Evolutionary conservation across 345 rosid genomes (phyloP), one percentile per base, ranked within the genome.

Genomic region (Mangifera indica): DNA sequence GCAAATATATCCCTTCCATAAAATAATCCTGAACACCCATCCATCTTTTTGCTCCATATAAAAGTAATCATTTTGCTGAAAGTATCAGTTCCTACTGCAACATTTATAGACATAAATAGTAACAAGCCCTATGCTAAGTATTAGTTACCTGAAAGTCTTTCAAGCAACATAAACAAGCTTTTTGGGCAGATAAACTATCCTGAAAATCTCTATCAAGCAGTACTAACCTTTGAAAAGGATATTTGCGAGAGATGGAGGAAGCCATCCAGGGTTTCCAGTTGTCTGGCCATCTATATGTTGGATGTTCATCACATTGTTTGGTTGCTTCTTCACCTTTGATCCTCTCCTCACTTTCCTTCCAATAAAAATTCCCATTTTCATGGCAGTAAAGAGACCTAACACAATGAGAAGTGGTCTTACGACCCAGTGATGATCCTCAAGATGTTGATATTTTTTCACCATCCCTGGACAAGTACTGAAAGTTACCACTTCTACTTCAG

Each of bases 401-500:
- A 90, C 91, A 69, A 91, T 80, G 61, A 92, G 75, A 60, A 90
- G 78, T 11, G 98, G 99, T 78, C 98, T 92, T 52, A 92, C 92
- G 18, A 87, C 87, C 99, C 98, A 95, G 77, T 95, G 99, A 63
- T 88, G 82, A 78, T 95, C 98, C 84, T 95, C 98, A 3, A 95
- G 89, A 82, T 95, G 99, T 73, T 91, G 86, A 76, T 89, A 95
- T 60, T 92, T 92, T 61, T 85, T 75, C 59, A 85, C 81, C 18
- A 91, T 72, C 40, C 98, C 98, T 0, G 77, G 80, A 77, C 88
- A 92, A 14, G 85, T 77, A 54, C 67, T 57, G 61, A 95, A 95
- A 53, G 86, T 80, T 71, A 95, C 89, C 37, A 76, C 51, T 81
- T 92, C 99, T 68, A 92, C 88, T 84, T 95, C 97, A 60, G 88